Base-by-base conservation (phyloP, 768 basidiomycete species). In the Calocybe gangraenosa region DNA sequence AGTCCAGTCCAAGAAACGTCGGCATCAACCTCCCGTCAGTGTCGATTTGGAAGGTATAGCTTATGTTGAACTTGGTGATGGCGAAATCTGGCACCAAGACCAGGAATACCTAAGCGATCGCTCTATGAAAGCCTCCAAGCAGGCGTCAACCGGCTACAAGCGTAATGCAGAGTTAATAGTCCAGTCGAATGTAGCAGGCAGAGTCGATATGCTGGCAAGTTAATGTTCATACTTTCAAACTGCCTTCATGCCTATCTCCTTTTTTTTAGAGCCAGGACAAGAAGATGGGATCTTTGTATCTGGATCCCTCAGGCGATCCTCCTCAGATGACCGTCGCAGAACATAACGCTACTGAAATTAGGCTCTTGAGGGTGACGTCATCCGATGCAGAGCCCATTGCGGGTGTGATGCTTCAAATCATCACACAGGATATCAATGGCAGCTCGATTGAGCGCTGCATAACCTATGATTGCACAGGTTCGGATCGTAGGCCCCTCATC, bases 371-470 rank as follows among this genome's bases (percentile, higher is more conserved):
- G n/a, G n/a, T n/a, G n/a, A n/a, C n/a, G n/a, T n/a, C n/a, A n/a
- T n/a, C n/a, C n/a, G n/a, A n/a, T n/a, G n/a, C n/a, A n/a, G n/a
- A n/a, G n/a, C n/a, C n/a, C n/a, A n/a, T n/a, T n/a, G n/a, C n/a
- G n/a, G n/a, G n/a, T 11, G 79, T 83, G 22, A 60, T 57, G 2
- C 60, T 87, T 17, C 65, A 69, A 43, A n/a, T 37, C 25, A 5
- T 2, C 36, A 1, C 9, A 10, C 37, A 25, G 19, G 48, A 56
- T 72, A 73, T 71, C 48, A 62, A 74, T 44, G 61, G 68, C 18
- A 47, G 40, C 7, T 54, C 46, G 68, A 0, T 41, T 54, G 18
- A 64, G 67, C 79, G 69, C 55, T 88, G 85, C 48, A 79, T 76
- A 4, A 86, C 82, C 10, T 41, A 35, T 17, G 37, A 46, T 9